Evolutionary conservation across 2,329 filamentous ascomycete genomes (phyloP), one percentile per base, ranked within the genome.

Genomic region (Metarhizium guizhouense): DNA sequence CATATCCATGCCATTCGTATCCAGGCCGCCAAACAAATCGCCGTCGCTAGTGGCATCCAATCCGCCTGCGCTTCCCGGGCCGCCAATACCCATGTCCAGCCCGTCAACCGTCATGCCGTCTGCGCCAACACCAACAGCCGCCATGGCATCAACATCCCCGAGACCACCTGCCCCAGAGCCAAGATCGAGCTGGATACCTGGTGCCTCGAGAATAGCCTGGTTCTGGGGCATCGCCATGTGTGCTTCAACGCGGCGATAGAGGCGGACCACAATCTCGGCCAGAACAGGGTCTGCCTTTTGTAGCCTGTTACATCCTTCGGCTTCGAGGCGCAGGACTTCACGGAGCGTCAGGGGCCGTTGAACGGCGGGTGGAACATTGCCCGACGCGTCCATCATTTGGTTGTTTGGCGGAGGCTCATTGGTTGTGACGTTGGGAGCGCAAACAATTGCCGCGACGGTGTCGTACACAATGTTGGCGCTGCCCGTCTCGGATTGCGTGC

Each of bases 361-460:
- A n/a, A 68, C 65, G 1, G 67, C 66, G 5, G 70, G 63, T 2
- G 66, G 67, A 43, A 72, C 57, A 63, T 72, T 63, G 40, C 72
- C 66, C 49, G 70, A 63, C 6, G 68, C 65, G 57, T 73, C 72
- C 25, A 70, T 57, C 53, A 68, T 54, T 6, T 48, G 58, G 20
- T 57, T 62, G 7, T 64, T 58, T 0, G 69, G 65, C 5, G 69
- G 70, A 5, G 67, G 66, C 56, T 76, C 69, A 61, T 76, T 79
- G 40, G 71, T n/a, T n/a, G n/a, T 76, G 1, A 74, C 74, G 61
- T 85, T 78, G 0, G 87, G 86, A 0, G 86, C 83, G 64, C 87
- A 89, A 10, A 92, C 76, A 7, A 92, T 72, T 1, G 85, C 81
- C 3, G 81, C 82, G 2, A 81, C 86, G 10, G 91, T 77, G 62